phyloP scores from a whole-genome alignment of 2,329 filamentous ascomycete genomes.

The Aschersonia sp. region DNA sequence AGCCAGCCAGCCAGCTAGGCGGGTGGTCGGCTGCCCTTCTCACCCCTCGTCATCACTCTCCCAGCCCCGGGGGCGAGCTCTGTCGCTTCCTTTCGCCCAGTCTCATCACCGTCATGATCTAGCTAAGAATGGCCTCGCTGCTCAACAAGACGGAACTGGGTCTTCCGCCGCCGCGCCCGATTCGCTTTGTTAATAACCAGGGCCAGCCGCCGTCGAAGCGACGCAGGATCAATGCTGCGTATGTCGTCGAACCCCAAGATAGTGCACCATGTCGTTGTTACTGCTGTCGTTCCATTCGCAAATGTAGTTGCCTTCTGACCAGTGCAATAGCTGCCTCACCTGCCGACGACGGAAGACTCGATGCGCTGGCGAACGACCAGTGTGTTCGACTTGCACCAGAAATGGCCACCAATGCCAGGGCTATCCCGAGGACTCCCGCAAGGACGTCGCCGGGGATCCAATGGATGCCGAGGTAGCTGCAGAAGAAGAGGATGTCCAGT shows the following conservation, averaged over 20 bases:
- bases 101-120: constrained; percentile 18
- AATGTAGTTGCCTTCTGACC: neutral
- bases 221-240: constrained; percentile 67
- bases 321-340: constrained; percentile 43
- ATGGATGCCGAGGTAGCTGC: constrained; percentile 7
- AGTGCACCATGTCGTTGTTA: neutral
- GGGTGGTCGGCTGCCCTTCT: neutral
- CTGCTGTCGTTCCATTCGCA: neutral
- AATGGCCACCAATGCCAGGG: constrained; percentile 56
- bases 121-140: constrained; percentile 28
- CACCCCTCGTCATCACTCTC: neutral
- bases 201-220: constrained; percentile 68
- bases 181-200: constrained; percentile 71
- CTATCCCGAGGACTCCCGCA: constrained; percentile 41
- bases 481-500: constrained; percentile 5
- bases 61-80: neutral
- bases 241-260: constrained; percentile 19
- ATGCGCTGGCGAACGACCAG: constrained; percentile 58
- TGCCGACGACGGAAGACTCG: constrained; percentile 65
- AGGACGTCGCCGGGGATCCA: constrained; percentile 17
- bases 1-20: neutral
- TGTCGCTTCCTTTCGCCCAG: neutral
- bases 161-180: constrained; percentile 36
- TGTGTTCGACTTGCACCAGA: constrained; percentile 58
- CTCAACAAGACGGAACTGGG: constrained; percentile 24